Percentiles rank a stretch among this genome's conserved stretches.
phyloP scores from a whole-genome alignment of 441 rosid genomes.

The Jatropha podagrica region DNA sequence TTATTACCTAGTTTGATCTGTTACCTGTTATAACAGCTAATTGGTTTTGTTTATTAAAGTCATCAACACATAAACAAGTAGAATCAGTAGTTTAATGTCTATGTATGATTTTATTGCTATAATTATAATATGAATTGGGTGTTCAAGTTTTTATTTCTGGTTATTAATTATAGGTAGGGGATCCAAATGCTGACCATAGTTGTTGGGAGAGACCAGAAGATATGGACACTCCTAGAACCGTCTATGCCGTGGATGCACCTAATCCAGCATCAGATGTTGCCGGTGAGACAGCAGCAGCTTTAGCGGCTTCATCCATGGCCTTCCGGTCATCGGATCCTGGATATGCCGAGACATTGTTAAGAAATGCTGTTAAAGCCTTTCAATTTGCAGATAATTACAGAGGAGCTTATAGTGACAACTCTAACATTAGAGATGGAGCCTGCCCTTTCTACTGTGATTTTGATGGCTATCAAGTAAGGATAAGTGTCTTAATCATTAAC shows the following conservation, averaged over 20 bases:
- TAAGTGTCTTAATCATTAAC: background rate
- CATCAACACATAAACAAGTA: too few species aligned
- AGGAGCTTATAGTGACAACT: conserved; percentile 91
- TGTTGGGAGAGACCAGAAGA: conserved; percentile 99
- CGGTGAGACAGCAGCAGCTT: conserved; percentile 84
- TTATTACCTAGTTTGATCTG: too few species aligned
- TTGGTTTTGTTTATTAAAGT: too few species aligned
- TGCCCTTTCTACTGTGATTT: conserved; percentile 97
- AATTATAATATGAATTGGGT: background rate
- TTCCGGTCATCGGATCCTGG: conserved; percentile 76
- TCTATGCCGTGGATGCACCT: conserved; percentile 79
- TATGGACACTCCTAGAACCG: conserved; percentile 85
- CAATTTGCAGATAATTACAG: conserved; percentile 75
- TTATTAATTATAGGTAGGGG: conserved; percentile 63
- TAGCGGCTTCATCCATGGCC: conserved; percentile 84
- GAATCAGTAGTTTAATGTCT: too few species aligned
- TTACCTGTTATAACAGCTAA: too few species aligned
- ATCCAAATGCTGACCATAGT: conserved; percentile 71
- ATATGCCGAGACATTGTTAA: conserved; percentile 67
- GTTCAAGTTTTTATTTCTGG: background rate
- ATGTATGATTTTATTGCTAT: background rate
- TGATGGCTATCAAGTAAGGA: conserved; percentile 76
- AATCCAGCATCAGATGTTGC: conserved; percentile 90
- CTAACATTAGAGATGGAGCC: conserved; percentile 53
- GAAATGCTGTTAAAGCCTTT: conserved; percentile 57